A percentile compares a stretch with the other conserved stretches of the same genome.
These are phyloP conservation scores for Rhynchospora pubera DNA, from an alignment of 176 grass and related monocot genomes.

Conservation along the genomic window DNA sequence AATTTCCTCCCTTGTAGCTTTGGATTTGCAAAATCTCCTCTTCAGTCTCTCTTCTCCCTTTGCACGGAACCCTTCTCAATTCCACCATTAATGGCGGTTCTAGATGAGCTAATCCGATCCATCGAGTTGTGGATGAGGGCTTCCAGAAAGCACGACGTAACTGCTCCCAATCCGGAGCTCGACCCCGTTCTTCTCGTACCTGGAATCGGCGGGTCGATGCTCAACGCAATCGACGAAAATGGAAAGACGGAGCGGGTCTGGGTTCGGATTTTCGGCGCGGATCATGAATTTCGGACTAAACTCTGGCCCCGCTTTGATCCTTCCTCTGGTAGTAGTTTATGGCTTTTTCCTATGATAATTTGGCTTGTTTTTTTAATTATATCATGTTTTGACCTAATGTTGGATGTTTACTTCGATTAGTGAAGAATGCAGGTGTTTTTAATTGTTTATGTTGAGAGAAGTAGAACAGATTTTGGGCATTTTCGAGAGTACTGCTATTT, in stretches of 20 bases:
- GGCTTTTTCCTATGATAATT: neutral
- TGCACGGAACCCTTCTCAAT: conserved; percentile 1
- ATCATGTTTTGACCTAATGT: neutral
- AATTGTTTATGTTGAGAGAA: neutral
- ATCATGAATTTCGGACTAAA: conserved; percentile 67
- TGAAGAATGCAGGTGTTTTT: neutral
- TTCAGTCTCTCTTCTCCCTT: neutral
- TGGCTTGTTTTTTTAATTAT: neutral
- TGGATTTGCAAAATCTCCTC: neutral
- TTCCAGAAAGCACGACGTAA: conserved; percentile 32
- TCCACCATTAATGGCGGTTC: conserved; percentile 33
- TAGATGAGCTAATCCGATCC: conserved; percentile 72
- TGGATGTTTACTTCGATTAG: neutral
- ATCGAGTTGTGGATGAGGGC: conserved; percentile 73
- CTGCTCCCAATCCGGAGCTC: conserved; percentile 48
- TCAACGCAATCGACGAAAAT: conserved; percentile 60
- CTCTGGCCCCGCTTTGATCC: conserved; percentile 75
- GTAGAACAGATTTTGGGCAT: neutral
- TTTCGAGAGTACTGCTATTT: neutral
- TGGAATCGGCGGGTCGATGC: conserved; percentile 62
- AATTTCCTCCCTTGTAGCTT: neutral
- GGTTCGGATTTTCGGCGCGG: conserved; percentile 70
- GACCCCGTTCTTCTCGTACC: conserved; percentile 72
- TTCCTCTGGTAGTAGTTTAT: conserved; percentile 34
- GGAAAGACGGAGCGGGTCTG: conserved; percentile 69